Conservation (phyloP, 73 alveolate genomes). For the Paramecium sexaurelia region DNA sequence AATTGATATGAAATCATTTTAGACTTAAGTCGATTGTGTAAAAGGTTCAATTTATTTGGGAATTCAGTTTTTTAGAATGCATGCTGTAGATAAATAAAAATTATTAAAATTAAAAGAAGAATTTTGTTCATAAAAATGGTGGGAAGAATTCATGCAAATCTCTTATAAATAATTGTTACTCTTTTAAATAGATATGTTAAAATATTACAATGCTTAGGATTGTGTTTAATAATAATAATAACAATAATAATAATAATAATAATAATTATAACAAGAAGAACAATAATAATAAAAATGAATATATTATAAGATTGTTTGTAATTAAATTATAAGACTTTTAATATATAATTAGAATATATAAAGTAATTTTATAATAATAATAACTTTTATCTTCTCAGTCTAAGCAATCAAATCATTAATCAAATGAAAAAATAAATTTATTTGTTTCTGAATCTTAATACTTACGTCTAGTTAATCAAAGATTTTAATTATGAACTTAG, state of each 20-base stretch:
- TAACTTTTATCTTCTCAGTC: no score
- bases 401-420: no score
- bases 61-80: slow-evolving; percentile 23
- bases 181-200: slow-evolving; percentile 37
- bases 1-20: not conserved
- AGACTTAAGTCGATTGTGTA: slow-evolving; percentile 15
- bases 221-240: not conserved
- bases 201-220: slow-evolving; percentile 35
- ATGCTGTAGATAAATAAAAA: not conserved
- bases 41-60: slow-evolving; percentile 55
- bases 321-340: no score
- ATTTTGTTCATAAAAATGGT: slow-evolving; percentile 14
- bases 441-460: no score
- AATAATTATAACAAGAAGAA: not conserved
- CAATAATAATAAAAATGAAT: no score
- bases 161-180: not conserved
- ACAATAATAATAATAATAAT: not conserved
- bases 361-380: no score
- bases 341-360: no score
- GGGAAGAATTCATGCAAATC: slow-evolving; percentile 46
- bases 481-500: no score
- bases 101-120: slow-evolving; percentile 26
- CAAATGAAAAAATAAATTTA: no score
- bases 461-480: no score
- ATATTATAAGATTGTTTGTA: no score